Evolutionary conservation across 345 rosid species (phyloP).

Genomic region (Gossypioides kirkii): DNA sequence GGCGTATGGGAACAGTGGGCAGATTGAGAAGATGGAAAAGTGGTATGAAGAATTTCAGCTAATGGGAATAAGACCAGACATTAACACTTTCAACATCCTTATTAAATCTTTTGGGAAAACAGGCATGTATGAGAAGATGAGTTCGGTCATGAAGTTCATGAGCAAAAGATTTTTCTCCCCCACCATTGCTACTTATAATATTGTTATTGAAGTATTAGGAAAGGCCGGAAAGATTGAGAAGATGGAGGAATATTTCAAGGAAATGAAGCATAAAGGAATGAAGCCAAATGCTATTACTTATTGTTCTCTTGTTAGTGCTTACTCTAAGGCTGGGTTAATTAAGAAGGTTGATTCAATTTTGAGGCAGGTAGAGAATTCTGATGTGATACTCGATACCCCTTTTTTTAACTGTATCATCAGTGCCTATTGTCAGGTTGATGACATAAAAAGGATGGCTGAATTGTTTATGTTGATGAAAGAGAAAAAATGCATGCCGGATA

Average conservation of each 20-base stretch:
- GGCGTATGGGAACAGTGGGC: slow-evolving; percentile 58
- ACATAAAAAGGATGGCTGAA: slow-evolving; percentile 60
- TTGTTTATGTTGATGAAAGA: slow-evolving; percentile 59
- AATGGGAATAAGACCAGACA: slow-evolving; percentile 70
- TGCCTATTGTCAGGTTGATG: slow-evolving; percentile 71
- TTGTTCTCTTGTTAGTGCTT: slow-evolving; percentile 67
- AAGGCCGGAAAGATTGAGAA: slow-evolving; percentile 49
- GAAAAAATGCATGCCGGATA: slow-evolving; percentile 61
- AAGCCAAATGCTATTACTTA: slow-evolving; percentile 76
- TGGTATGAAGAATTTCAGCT: slow-evolving; percentile 73
- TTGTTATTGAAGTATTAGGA: slow-evolving; percentile 64
- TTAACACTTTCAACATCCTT: slow-evolving; percentile 63
- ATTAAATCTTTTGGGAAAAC: slow-evolving; percentile 63
- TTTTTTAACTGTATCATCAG: slow-evolving; percentile 74
- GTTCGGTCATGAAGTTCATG: slow-evolving; percentile 62
- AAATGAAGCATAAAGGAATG: slow-evolving; percentile 73
- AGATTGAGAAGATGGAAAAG: slow-evolving; percentile 59
- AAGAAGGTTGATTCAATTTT: slow-evolving; percentile 60
- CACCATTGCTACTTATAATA: slow-evolving; percentile 54
- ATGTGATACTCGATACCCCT: slow-evolving; percentile 65
- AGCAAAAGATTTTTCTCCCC: slow-evolving; percentile 53
- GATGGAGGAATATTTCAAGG: slow-evolving; percentile 63
- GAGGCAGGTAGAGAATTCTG: slow-evolving; percentile 76
- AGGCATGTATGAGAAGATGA: slow-evolving; percentile 58
- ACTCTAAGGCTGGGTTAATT: slow-evolving; percentile 51